Base-by-base conservation (phyloP, 148 eudicot species). In the Rhododendron ovatum region DNA sequence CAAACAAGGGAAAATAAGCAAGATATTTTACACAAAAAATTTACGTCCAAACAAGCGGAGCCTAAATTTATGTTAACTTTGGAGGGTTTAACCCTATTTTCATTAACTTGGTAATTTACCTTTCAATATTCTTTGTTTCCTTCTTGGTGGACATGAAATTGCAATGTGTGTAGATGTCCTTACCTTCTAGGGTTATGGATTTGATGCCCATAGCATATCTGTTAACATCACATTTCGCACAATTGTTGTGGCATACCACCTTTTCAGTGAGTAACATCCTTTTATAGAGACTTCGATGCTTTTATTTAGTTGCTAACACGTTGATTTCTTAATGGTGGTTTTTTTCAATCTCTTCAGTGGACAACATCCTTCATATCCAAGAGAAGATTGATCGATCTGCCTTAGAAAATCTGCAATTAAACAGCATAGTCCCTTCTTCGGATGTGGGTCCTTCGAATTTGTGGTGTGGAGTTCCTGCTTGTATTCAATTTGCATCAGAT, bases 401-500 rank as follows among this genome's bases (percentile, higher is more conserved):
- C 17, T 48, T 81, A 51, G 69, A 50, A 84, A 51, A 51, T 48
- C 24, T 45, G 81, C 80, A 74, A 13, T 80, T 50, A 35, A 48
- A 28, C 61, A 26, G 30, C 63, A 50, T 13, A 26, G 63, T 80
- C 3, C 24, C 11, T 28, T 50, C 82, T 50, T 80, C 41, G 30
- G 50, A 22, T 15, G 41, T 28, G 37, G 63, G 43, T 50, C 82
- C 63, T 50, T 28, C 18, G 11, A n/a, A 39, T 76, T 76, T 39
- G 71, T 8, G 9, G 11, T 14, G 22, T 84, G 76, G 83, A 84
- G 80, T 86, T 82, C 83, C 89, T 41, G 80, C 74, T 63, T 78
- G 88, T 57, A 87, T 90, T 73, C 86, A 35, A 80, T 51, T 84
- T 79, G 89, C 92, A 73, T 10, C 85, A 11, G 89, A 91, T 85